A percentile compares a stretch with the other conserved stretches of the same genome.
phyloP scores from a whole-genome alignment of 345 rosid species.

The Bruguiera parviflora region DNA sequence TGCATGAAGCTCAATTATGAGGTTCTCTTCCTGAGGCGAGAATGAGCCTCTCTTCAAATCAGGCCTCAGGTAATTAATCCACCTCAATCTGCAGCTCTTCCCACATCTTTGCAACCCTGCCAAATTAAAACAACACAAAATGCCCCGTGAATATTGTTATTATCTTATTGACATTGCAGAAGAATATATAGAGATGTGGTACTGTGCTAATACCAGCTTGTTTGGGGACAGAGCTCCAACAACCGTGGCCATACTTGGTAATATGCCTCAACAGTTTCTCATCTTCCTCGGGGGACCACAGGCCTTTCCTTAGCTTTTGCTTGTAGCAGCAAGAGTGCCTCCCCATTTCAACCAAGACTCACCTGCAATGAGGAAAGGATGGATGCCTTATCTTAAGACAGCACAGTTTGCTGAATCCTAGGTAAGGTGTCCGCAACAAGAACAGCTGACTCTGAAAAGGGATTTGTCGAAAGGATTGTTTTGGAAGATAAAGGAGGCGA shows the following conservation, averaged over 20 bases:
- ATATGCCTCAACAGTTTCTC: conserved; percentile 86
- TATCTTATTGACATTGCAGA: not conserved
- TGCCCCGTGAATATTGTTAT: not conserved
- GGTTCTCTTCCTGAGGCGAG: conserved; percentile 85
- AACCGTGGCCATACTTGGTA: conserved; percentile 89
- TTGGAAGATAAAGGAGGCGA: conserved; percentile 10
- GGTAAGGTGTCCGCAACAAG: conserved; percentile 42
- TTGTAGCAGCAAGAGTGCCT: conserved; percentile 97
- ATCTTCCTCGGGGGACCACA: conserved; percentile 99
- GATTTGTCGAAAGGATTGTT: conserved; percentile 8
- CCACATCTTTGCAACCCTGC: conserved; percentile 95
- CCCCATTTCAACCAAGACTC: conserved; percentile 53
- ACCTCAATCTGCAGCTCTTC: conserved; percentile 89
- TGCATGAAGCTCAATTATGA: conserved; percentile 87
- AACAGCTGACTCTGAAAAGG: conserved; percentile 11
- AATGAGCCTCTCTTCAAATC: conserved; percentile 98
- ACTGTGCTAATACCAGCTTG: conserved; percentile 57
- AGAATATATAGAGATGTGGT: not conserved
- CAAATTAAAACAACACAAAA: conserved; percentile 1
- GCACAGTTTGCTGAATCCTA: conserved; percentile 29
- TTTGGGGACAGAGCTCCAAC: conserved; percentile 99
- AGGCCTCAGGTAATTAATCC: conserved; percentile 96
- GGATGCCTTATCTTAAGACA: conserved; percentile 22
- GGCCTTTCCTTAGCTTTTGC: conserved; percentile 96
- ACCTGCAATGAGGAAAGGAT: conserved; percentile 5